Percentiles rank a stretch among this genome's conserved stretches.
These are phyloP conservation scores for Auricularia sp. DNA, from an alignment of 768 basidiomycete genomes.

Conservation along the genomic window DNA sequence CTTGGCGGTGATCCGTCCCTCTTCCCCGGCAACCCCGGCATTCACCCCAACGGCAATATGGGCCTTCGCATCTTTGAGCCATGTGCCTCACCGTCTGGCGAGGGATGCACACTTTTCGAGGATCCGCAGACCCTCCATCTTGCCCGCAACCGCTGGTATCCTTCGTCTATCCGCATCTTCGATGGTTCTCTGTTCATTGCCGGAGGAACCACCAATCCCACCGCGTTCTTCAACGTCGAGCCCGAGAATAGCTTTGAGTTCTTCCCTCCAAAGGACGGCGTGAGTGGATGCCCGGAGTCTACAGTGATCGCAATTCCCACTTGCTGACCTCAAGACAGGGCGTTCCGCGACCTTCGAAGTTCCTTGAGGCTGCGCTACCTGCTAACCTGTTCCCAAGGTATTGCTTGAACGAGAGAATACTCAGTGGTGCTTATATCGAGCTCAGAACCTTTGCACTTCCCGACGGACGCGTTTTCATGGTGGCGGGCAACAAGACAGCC, in stretches of 20 bases:
- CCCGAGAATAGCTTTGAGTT: conserved; percentile 25
- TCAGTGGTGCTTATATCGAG: too few species aligned
- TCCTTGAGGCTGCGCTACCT: background rate
- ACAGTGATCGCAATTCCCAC: background rate
- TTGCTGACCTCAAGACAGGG: background rate
- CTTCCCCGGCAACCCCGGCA: conserved; percentile 6
- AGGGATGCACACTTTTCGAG: conserved; percentile 44
- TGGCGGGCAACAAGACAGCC: conserved; percentile 53
- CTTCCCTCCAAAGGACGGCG: conserved; percentile 24
- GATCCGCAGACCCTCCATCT: conserved; percentile 51
- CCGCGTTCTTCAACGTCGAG: conserved; percentile 20
- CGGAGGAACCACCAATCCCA: conserved; percentile 26
- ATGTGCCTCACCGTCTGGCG: conserved; percentile 17
- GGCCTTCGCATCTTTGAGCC: conserved; percentile 24
- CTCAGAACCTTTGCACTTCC: conserved; percentile 22
- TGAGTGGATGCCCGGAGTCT: background rate
- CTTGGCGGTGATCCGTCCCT: conserved; percentile 7
- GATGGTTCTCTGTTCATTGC: conserved; percentile 41
- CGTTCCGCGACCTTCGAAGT: background rate
- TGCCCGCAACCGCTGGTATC: conserved; percentile 33
- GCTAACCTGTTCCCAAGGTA: background rate
- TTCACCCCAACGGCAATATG: conserved; percentile 8
- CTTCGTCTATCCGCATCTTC: conserved; percentile 1
- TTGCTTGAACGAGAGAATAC: too few species aligned
- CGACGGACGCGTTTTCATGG: conserved; percentile 51